Base-by-base conservation (phyloP, 2,329 filamentous ascomycete genomes). In the Orbilia oligospora region DNA sequence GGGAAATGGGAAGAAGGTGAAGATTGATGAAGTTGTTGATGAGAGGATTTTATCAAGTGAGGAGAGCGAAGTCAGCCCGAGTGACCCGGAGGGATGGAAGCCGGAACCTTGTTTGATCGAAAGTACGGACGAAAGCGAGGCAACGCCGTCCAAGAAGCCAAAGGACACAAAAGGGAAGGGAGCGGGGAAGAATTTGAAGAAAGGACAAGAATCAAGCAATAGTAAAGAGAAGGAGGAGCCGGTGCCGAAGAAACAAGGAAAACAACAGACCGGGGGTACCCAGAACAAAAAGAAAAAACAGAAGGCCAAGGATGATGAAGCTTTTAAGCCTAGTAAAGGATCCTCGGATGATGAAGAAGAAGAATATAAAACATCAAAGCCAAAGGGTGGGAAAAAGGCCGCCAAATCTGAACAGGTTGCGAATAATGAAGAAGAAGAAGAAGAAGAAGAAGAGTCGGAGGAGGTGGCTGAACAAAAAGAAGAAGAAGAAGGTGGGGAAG, bases 31-130 rank as follows among this genome's bases (percentile, higher is more conserved):
- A 20, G 33, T 48, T 36, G 41, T 22, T 3, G 38, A 41, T 22
- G 61, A 61, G n/a, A 48, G 41, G 8, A 69, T 69, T 20, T 66
- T 76, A 9, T 27, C 71, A 8, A 69, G 64, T 46, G 65, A 69
- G 10, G 64, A 65, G 3, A 53, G 48, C 6, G 10, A 61, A 38
- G 38, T n/a, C n/a, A n/a, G n/a, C n/a, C n/a, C n/a, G n/a, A n/a
- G 53, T 27, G 14, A 41, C 3, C 8, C n/a, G n/a, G 71, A 75
- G 14, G 55, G 58, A 18, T 56, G 68, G 16, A 55, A 8, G 3
- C 33, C 33, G 6, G 27, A 30, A 6, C 3, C 3, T 30, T 30
- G 27, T 30, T 30, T 3, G 3, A 30, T 30, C 27, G 27, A 6
- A 6, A 6, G 27, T 30, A 30, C 6, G 6, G 46, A 44, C 2